Conservation (phyloP, 2,329 filamentous ascomycete species). For the Paecilomyces sp. region DNA sequence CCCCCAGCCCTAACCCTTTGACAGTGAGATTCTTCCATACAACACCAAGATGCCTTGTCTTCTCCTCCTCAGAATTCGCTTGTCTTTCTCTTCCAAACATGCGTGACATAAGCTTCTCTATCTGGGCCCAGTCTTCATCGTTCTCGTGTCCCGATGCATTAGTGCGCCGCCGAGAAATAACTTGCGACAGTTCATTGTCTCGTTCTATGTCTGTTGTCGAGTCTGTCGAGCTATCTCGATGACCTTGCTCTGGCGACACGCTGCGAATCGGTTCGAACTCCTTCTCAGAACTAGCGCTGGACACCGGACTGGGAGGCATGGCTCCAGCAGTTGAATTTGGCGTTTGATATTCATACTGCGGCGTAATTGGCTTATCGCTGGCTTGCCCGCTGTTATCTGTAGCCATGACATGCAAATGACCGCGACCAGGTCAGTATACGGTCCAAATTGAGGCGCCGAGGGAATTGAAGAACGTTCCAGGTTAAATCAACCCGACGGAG, state of each 20-base stretch:
- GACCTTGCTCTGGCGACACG: slow-evolving; percentile 1
- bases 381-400: background rate
- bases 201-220: background rate
- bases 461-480: background rate
- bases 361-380: background rate
- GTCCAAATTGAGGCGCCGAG: background rate
- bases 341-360: background rate
- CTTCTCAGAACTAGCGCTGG: background rate
- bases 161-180: slow-evolving; percentile 19
- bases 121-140: slow-evolving; percentile 23
- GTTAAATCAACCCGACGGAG: background rate
- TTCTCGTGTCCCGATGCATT: slow-evolving; percentile 12
- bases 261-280: slow-evolving; percentile 8
- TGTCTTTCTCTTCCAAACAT: slow-evolving; percentile 64
- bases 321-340: background rate
- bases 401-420: background rate
- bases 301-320: background rate
- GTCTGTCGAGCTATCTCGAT: background rate
- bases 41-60: slow-evolving; percentile 62
- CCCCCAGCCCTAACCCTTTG: slow-evolving; percentile 61
- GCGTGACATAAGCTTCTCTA: slow-evolving; percentile 52
- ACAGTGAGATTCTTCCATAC: slow-evolving; percentile 65
- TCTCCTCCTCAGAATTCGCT: slow-evolving; percentile 60
- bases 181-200: slow-evolving; percentile 11
- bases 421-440: background rate